Evolutionary conservation across 805 yeast genomes (phyloP).

Genomic region (Hanseniaspora taiwanica): DNA sequence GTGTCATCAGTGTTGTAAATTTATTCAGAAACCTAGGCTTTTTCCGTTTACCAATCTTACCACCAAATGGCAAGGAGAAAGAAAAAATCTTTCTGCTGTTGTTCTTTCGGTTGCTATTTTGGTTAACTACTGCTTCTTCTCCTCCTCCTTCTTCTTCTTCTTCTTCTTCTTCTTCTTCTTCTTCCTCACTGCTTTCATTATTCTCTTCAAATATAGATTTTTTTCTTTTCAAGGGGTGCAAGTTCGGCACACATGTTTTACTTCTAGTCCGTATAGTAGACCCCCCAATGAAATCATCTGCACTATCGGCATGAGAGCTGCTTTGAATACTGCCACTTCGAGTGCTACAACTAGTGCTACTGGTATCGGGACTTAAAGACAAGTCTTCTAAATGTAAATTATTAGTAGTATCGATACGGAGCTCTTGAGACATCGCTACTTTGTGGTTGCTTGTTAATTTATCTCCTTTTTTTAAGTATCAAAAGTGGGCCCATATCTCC

Average conservation of each 20-base stretch:
- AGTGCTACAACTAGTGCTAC: background rate
- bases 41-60: conserved; percentile 6
- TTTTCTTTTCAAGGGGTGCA: background rate
- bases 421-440: too few species aligned
- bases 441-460: too few species aligned
- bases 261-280: conserved; percentile 3
- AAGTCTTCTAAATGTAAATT: too few species aligned
- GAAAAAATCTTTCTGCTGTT: conserved; percentile 19
- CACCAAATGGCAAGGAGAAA: conserved; percentile 28
- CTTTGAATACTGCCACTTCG: background rate
- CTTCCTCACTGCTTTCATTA: background rate
- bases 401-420: too few species aligned
- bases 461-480: too few species aligned
- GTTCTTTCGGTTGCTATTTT: too few species aligned
- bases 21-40: background rate
- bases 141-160: conserved; percentile 8
- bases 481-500: too few species aligned
- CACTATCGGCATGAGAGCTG: background rate
- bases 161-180: background rate
- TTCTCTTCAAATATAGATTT: conserved; percentile 4
- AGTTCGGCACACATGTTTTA: background rate
- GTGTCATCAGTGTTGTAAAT: conserved; percentile 6
- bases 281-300: conserved; percentile 7
- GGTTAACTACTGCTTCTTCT: conserved; percentile 5
- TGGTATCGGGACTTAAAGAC: background rate